Conservation (phyloP, 192 early-diverging fungal species). For the Coemansia sp. region DNA sequence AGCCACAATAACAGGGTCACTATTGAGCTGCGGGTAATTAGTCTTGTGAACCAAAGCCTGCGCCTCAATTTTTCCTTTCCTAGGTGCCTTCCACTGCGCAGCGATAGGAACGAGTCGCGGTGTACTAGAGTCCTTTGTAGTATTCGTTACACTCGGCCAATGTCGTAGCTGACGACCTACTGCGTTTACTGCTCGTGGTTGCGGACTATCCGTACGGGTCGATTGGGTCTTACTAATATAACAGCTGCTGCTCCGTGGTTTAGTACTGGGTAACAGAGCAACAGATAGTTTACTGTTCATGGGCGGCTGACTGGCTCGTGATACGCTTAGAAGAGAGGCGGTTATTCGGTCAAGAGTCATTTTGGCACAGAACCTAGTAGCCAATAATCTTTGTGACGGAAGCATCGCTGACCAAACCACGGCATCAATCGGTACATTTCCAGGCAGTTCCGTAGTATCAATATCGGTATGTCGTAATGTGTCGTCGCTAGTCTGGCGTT, state of each 20-base stretch:
- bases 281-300: neutral
- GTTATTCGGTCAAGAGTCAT: conserved; percentile 13
- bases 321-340: neutral
- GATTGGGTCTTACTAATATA: neutral
- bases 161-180: neutral
- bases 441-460: neutral
- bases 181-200: too few relatives aligned
- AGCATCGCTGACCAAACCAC: conserved; percentile 21
- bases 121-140: neutral
- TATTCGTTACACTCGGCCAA: neutral
- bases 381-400: conserved; percentile 20
- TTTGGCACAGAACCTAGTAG: conserved; percentile 24
- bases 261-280: neutral
- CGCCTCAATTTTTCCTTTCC: neutral
- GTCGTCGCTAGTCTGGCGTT: neutral
- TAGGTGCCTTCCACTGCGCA: neutral
- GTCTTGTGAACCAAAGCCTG: conserved; percentile 1
- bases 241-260: neutral
- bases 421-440: conserved; percentile 23
- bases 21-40: neutral
- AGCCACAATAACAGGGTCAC: neutral
- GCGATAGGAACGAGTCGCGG: neutral
- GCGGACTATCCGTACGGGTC: too few relatives aligned
- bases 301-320: neutral
- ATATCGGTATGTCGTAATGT: neutral